phyloP scores from a whole-genome alignment of 805 yeast genomes.

The Ogataea nakhonphanomensis region DNA sequence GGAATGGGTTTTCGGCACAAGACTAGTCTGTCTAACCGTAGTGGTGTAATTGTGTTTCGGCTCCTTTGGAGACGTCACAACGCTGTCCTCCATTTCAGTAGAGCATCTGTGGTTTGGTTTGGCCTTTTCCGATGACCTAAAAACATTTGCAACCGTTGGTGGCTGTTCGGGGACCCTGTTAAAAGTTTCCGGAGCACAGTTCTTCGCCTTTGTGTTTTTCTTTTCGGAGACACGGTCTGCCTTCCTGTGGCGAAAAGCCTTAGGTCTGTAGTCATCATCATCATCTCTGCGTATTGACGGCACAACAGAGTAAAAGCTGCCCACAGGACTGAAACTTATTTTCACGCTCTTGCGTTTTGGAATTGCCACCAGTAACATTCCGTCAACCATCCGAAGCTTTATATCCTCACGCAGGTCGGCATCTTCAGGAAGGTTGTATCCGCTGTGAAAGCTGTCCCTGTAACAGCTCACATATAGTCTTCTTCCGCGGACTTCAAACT shows the following conservation, averaged over 20 bases:
- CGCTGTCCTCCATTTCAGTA: no score
- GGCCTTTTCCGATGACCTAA: no score
- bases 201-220: no score
- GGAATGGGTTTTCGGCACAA: slow-evolving; percentile 14
- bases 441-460: slow-evolving; percentile 21
- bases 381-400: slow-evolving; percentile 17
- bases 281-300: not conserved
- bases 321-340: slow-evolving; percentile 2
- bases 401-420: slow-evolving; percentile 18
- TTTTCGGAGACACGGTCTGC: no score
- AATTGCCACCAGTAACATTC: slow-evolving; percentile 15
- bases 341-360: slow-evolving; percentile 1
- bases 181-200: no score
- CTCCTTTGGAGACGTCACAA: not conserved
- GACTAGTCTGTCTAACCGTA: slow-evolving; percentile 22
- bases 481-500: slow-evolving; percentile 19
- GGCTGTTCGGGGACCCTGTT: no score
- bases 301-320: not conserved
- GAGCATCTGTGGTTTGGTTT: no score
- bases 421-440: slow-evolving; percentile 25
- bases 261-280: not conserved
- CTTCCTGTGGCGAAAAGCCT: no score
- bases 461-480: slow-evolving; percentile 21
- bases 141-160: no score
- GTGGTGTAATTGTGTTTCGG: slow-evolving; percentile 29